Percentiles rank a stretch among this genome's conserved stretches.
Conservation (phyloP, 257 asterid genomes). For the Solanum arcanum region DNA sequence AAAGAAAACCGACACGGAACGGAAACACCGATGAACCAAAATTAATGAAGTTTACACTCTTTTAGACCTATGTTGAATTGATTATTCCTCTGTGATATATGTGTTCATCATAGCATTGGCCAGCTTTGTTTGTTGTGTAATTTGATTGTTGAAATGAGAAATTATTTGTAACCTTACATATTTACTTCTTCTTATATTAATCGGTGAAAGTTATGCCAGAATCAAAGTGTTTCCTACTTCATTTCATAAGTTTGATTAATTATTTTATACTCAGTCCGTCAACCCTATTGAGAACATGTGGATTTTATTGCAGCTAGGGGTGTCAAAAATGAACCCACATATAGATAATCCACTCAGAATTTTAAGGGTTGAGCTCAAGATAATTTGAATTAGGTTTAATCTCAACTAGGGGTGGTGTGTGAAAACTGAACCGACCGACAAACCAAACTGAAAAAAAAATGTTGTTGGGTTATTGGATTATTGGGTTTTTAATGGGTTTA, state of each 20-base stretch:
- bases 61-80: not conserved
- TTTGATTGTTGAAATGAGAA: not conserved
- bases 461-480: too few species aligned
- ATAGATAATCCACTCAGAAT: too few species aligned
- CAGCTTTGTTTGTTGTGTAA: not conserved
- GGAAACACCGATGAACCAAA: too few species aligned
- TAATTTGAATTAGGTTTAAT: too few species aligned
- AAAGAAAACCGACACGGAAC: too few species aligned
- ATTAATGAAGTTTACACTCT: not conserved
- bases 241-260: not conserved
- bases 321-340: too few species aligned
- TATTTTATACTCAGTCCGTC: not conserved
- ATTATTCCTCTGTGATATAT: not conserved
- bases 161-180: not conserved
- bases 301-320: not conserved
- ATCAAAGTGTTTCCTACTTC: not conserved
- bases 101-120: not conserved
- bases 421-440: too few species aligned
- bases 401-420: too few species aligned
- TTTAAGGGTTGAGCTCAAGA: too few species aligned
- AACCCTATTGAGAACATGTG: not conserved
- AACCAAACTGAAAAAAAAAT: too few species aligned
- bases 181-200: too few species aligned
- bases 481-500: too few species aligned
- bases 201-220: accelerated